Evolutionary conservation across 1,284 basidiomycete species (phyloP).

Genomic region (Ceratobasidium theobromae): DNA sequence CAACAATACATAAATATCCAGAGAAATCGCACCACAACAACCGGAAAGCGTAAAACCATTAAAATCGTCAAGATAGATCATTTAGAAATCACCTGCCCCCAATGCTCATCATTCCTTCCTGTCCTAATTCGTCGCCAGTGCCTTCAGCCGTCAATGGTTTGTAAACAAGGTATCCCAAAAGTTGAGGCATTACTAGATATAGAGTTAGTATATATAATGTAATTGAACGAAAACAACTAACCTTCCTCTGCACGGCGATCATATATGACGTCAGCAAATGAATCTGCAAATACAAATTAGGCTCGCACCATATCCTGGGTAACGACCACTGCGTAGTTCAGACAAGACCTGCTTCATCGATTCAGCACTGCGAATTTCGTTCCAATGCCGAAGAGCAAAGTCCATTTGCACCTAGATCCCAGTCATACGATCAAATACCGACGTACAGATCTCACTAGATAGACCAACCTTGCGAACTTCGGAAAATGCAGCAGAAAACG

Average conservation of each 20-base stretch:
- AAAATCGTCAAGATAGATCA: no score
- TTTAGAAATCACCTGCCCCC: neutral
- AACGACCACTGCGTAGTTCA: slow-evolving; percentile 74
- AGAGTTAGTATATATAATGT: neutral
- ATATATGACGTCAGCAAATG: neutral
- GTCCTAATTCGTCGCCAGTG: slow-evolving; percentile 18
- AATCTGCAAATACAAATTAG: no score
- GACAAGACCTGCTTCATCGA: slow-evolving; percentile 83
- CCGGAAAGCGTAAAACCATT: no score
- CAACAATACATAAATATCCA: no score
- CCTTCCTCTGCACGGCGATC: slow-evolving; percentile 56
- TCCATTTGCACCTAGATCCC: slow-evolving; percentile 62
- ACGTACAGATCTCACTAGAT: neutral
- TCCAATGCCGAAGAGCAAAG: slow-evolving; percentile 80
- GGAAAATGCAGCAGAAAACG: slow-evolving; percentile 78
- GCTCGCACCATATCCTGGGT: slow-evolving; percentile 68
- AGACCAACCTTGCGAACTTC: slow-evolving; percentile 71
- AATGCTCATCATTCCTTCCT: neutral
- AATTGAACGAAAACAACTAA: slow-evolving; percentile 40
- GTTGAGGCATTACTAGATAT: slow-evolving; percentile 64
- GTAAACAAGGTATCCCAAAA: slow-evolving; percentile 65
- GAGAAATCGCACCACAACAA: no score
- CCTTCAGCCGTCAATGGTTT: slow-evolving; percentile 44
- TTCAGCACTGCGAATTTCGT: slow-evolving; percentile 73
- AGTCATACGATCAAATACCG: neutral